Evolutionary conservation across 169 alveolate genomes (phyloP), one percentile per base, ranked within the genome.

Genomic region (Plasmodium gonderi): DNA sequence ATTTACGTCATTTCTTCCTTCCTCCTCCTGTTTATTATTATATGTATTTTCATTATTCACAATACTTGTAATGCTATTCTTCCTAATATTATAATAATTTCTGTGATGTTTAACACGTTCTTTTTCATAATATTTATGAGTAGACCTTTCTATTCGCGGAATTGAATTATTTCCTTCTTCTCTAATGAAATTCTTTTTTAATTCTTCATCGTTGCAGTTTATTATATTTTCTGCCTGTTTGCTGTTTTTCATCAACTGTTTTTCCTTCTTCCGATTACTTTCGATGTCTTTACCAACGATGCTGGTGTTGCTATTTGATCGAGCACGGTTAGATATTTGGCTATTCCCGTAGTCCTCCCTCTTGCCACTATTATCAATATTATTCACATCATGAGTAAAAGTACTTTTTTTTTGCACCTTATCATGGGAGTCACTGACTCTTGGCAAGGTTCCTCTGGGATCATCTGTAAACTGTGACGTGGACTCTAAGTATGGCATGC

Each of bases 121-220:
- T 17, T 60, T 75, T 75, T 74, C 89, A 38, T 42, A 45, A 54
- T 54, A 75, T 26, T 75, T 87, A 26, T 49, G 67, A 31, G 89
- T 44, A 67, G 47, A 33, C 7, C 26, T 20, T 0, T 75, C 79
- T 26, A 38, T 42, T 45, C 45, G 42, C 44, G 69, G 47, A 60
- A 36, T 47, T 26, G 9, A 42, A 47, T 87, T 38, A 54, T 54
- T 49, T 49, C 23, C 31, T 40, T 75, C 67, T n/a, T 40, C 47
- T 75, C 44, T 75, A 38, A 5, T 8, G 33, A 31, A 33, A 31
- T 20, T 60, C 54, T 45, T 60, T 74, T 75, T 87, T 78, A 87
- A 78, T 60, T 87, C 79, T 31, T 87, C 93, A 9, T 87, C 89
- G 79, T 87, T 87, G 47, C 79, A 87, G 67, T 67, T 60, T 60